Percentiles rank a stretch among this genome's conserved stretches.
These are phyloP conservation scores for Pythium myriotylum DNA, from an alignment of 352 stramenopile genomes.

Conservation along the genomic window DNA sequence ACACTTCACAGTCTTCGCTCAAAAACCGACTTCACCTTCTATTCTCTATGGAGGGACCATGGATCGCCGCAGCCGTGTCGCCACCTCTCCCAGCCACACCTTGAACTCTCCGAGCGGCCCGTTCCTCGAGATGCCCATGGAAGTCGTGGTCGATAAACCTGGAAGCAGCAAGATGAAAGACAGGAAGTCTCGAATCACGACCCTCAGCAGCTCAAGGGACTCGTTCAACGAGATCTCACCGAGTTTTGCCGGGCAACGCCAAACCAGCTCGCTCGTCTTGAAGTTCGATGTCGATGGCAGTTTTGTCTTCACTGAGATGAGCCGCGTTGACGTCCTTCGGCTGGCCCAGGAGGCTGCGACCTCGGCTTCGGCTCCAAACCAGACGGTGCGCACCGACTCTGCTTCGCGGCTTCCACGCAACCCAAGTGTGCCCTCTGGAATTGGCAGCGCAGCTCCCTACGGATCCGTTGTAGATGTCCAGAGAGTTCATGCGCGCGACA, in stretches of 20 bases:
- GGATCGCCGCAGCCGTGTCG: too few species aligned
- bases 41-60: too few species aligned
- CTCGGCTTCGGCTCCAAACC: conserved; percentile 5
- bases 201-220: too few species aligned
- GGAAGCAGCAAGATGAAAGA: background rate
- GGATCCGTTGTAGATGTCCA: conserved; percentile 33
- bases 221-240: conserved; percentile 6
- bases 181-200: too few species aligned
- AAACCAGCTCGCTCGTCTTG: conserved; percentile 24
- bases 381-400: conserved; percentile 5
- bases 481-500: conserved; percentile 76
- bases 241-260: conserved; percentile 13
- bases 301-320: conserved; percentile 63
- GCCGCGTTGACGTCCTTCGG: conserved; percentile 58
- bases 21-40: too few species aligned
- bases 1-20: conserved; percentile 3
- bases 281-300: conserved; percentile 58
- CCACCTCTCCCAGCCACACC: too few species aligned
- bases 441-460: background rate
- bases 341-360: conserved; percentile 58
- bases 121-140: background rate
- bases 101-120: too few species aligned
- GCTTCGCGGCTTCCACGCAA: background rate
- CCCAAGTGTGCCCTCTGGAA: background rate
- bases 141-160: background rate